These are phyloP conservation scores for Byssothecium circinans DNA, from an alignment of 2,329 filamentous ascomycete species.

Conservation along the genomic window DNA sequence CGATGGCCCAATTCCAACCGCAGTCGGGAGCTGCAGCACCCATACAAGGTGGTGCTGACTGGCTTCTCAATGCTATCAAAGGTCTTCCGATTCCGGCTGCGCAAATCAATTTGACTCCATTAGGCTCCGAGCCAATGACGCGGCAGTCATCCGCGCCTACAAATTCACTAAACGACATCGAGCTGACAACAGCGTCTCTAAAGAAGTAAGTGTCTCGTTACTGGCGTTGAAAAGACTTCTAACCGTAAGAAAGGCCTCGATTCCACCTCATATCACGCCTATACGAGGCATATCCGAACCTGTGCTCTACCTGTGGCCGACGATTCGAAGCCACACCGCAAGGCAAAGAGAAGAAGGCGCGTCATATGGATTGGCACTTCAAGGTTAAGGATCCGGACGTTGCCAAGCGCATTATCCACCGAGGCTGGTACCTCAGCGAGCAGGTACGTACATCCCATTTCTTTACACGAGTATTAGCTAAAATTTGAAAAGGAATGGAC, in stretches of 20 bases:
- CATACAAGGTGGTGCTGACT: constrained; percentile 28
- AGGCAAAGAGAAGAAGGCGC: constrained; percentile 81
- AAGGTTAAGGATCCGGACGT: constrained; percentile 87
- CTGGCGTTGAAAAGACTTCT: constrained; percentile 10
- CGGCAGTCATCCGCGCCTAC: constrained; percentile 37
- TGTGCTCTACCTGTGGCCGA: constrained; percentile 88
- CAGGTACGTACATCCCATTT: constrained; percentile 57
- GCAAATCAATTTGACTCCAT: constrained; percentile 29
- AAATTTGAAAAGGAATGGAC: constrained; percentile 74
- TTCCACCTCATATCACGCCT: constrained; percentile 72
- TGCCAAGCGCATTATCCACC: constrained; percentile 81
- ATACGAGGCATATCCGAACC: constrained; percentile 80
- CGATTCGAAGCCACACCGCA: constrained; percentile 77
- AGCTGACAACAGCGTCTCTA: constrained; percentile 68
- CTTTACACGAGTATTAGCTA: constrained; percentile 16
- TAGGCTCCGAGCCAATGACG: constrained; percentile 27
- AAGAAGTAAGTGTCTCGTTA: constrained; percentile 63
- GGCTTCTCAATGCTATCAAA: constrained; percentile 37
- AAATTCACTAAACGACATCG: constrained; percentile 53
- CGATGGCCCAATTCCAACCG: constrained; percentile 21
- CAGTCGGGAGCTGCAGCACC: constrained; percentile 18
- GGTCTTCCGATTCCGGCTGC: constrained; percentile 26
- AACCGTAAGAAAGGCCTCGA: constrained; percentile 60
- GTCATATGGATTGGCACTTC: constrained; percentile 98
- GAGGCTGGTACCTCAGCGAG: constrained; percentile 94